Evolutionary conservation across 495 filamentous ascomycete species (phyloP).

Genomic region (Xeromyces bisporus): DNA sequence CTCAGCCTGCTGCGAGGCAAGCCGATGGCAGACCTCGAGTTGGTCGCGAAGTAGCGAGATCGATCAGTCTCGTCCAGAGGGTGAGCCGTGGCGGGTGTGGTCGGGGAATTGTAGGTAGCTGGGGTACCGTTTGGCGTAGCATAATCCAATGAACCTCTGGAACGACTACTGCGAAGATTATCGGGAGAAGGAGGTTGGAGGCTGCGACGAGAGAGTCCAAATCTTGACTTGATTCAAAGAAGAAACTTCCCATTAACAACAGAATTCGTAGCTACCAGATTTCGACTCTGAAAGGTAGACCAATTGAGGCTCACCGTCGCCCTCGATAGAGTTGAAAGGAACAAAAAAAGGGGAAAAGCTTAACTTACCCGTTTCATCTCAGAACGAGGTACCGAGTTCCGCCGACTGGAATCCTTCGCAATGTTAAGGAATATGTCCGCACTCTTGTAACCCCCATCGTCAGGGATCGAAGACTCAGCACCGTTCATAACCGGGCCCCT

Average conservation of each 20-base stretch:
- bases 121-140: constrained; percentile 23
- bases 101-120: constrained; percentile 18
- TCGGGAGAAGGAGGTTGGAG: constrained; percentile 29
- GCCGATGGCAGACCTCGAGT: constrained; percentile 29
- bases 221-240: constrained; percentile 23
- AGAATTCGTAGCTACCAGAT: too few relatives aligned
- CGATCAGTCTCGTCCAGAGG: constrained; percentile 31
- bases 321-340: constrained; percentile 1
- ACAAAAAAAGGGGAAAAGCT: constrained; percentile 1
- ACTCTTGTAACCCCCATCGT: constrained; percentile 21
- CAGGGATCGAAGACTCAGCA: constrained; percentile 10
- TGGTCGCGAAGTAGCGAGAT: constrained; percentile 23
- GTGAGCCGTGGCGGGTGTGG: constrained; percentile 32
- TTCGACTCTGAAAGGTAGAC: too few relatives aligned
- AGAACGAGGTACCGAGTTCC: constrained; percentile 27
- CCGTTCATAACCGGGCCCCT: constrained; percentile 9
- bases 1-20: constrained; percentile 22
- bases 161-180: constrained; percentile 19
- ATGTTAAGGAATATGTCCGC: constrained; percentile 52
- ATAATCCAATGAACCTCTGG: constrained; percentile 28
- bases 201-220: constrained; percentile 23
- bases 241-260: too few relatives aligned
- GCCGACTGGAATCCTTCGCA: constrained; percentile 35
- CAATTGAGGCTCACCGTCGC: too few relatives aligned
- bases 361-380: constrained; percentile 35